Percentiles rank a stretch among this genome's conserved stretches.
These are phyloP conservation scores for Exophiala oligosperma DNA, from an alignment of 2,329 filamentous ascomycete genomes.

Conservation along the genomic window DNA sequence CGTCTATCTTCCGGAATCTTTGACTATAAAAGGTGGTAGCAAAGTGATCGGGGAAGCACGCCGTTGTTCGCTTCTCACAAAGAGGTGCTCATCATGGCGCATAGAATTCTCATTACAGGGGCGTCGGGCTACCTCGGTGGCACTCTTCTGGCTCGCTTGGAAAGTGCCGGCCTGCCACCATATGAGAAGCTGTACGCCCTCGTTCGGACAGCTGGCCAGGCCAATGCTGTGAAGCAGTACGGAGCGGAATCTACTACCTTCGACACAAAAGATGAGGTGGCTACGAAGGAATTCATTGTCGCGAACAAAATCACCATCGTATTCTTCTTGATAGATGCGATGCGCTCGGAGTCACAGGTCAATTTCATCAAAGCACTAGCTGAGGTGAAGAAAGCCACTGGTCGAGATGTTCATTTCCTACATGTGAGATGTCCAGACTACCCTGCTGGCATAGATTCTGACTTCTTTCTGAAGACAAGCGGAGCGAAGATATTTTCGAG, in stretches of 20 bases:
- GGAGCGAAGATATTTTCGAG: constrained; percentile 56
- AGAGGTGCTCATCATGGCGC: constrained; percentile 31
- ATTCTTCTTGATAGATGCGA: constrained; percentile 49
- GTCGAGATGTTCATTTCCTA: constrained; percentile 50
- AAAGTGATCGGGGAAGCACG: too few species aligned
- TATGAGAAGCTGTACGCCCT: constrained; percentile 50
- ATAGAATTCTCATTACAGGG: constrained; percentile 47
- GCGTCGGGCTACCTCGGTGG: constrained; percentile 57
- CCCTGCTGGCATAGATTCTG: neutral
- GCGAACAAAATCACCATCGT: constrained; percentile 50
- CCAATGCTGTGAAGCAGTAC: constrained; percentile 46
- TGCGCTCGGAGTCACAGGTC: constrained; percentile 35
- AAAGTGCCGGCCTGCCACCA: constrained; percentile 39
- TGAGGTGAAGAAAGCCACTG: constrained; percentile 44
- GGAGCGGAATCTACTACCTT: constrained; percentile 45
- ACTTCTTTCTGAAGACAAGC: constrained; percentile 35
- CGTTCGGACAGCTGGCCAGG: constrained; percentile 49
- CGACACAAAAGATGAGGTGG: constrained; percentile 39
- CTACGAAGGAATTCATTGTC: constrained; percentile 41
- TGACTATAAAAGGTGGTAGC: too few species aligned
- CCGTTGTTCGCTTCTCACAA: too few species aligned
- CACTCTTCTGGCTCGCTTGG: constrained; percentile 44
- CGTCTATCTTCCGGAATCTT: too few species aligned
- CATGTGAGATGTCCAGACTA: constrained; percentile 43
- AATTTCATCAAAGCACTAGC: constrained; percentile 49